Evolutionary conservation across 148 eudicot genomes (phyloP), one percentile per base, ranked within the genome.

Genomic region (Limonium bicolor): DNA sequence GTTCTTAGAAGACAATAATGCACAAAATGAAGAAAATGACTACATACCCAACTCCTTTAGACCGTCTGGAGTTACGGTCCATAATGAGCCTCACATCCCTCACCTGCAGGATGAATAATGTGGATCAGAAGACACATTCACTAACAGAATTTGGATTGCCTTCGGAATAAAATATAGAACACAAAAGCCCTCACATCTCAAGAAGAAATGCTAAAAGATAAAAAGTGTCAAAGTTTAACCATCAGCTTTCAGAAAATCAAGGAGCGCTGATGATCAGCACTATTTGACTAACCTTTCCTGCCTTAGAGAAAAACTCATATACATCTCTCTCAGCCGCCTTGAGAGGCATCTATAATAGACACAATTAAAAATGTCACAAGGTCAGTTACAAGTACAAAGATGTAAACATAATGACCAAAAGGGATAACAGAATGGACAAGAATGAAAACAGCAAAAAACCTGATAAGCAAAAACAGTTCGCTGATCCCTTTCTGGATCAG

Each of bases 401-500:
- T n/a, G n/a, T n/a, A n/a, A n/a, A n/a, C n/a, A n/a, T 4, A 41
- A 30, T 21, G 10, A 20, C n/a, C 12, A 14, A 21, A 16, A 44
- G 32, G 5, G 17, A 21, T 22, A 23, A 48, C n/a, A 14, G n/a
- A n/a, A n/a, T n/a, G n/a, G n/a, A n/a, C n/a, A n/a, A n/a, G n/a
- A n/a, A n/a, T n/a, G 0, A 24, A 6, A 57, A 11, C 45, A 20
- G 41, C 23, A 9, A 27, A 31, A 23, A 36, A 88, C 97, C 97
- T 90, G 97, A 61, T 90, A 90, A 18, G 95, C 97, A 62, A 90
- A 90, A 50, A 90, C 97, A 63, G 97, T 84, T 55, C 97, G 75
- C 64, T 90, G 97, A 47, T 90, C 97, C 73, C 97, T 77, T 67
- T 90, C 97, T 24, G 95, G 97, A 56, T 90, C 97, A 51, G 86